Percentiles rank a stretch among this genome's conserved stretches.
phyloP scores from a whole-genome alignment of 305 asterid species.

The Rubia occidens region DNA sequence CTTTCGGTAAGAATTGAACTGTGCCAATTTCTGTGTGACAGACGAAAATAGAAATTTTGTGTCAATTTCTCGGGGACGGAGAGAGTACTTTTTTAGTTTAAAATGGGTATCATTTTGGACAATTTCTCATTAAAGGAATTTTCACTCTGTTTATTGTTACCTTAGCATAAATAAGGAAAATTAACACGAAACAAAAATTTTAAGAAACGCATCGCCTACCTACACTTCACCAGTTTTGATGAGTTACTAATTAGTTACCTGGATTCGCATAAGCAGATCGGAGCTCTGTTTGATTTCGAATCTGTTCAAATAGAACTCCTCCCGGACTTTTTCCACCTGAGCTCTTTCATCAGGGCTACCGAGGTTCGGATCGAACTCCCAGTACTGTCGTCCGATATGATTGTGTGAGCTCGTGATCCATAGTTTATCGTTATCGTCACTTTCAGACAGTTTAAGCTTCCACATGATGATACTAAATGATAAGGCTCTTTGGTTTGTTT shows the following conservation, averaged over 20 bases:
- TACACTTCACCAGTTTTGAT: too few species aligned
- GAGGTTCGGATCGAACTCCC: conserved; percentile 67
- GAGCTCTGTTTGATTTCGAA: conserved; percentile 67
- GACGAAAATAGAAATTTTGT: too few species aligned
- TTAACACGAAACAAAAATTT: too few species aligned
- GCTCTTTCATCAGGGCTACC: conserved; percentile 66
- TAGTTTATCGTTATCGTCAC: conserved; percentile 32
- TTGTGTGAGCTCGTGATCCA: conserved; percentile 67
- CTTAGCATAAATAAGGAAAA: too few species aligned
- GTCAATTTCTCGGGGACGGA: too few species aligned
- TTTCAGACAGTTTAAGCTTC: conserved; percentile 70
- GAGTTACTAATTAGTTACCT: conserved; percentile 27
- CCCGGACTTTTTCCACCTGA: conserved; percentile 49
- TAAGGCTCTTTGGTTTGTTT: neutral
- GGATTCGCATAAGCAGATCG: conserved; percentile 80
- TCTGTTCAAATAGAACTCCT: conserved; percentile 42
- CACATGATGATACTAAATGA: conserved; percentile 35
- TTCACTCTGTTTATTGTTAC: too few species aligned
- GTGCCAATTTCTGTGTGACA: too few species aligned
- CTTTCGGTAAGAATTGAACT: too few species aligned
- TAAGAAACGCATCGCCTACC: too few species aligned
- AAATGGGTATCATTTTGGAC: too few species aligned
- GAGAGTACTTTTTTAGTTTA: too few species aligned
- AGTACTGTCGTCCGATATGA: conserved; percentile 64
- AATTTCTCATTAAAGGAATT: too few species aligned